Conservation (phyloP, 202 grass and related monocot species). For the Cymbopogon flexuosus region DNA sequence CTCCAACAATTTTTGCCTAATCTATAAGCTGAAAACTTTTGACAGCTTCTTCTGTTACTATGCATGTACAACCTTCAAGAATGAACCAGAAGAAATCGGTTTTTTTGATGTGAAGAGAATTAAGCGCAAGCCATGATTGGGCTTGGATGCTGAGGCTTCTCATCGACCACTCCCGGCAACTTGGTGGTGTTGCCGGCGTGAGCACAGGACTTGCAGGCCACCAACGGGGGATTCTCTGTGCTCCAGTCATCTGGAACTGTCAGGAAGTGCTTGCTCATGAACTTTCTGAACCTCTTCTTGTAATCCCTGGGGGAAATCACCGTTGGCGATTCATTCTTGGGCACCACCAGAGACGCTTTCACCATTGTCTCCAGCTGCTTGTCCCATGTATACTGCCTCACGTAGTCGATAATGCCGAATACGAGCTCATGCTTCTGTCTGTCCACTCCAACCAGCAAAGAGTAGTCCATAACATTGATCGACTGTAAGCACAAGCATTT, state of each 20-base stretch:
- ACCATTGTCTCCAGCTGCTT: constrained; percentile 71
- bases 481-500: constrained; percentile 36
- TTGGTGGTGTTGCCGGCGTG: constrained; percentile 17
- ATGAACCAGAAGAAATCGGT: constrained; percentile 3
- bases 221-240: neutral
- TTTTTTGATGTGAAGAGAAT: neutral
- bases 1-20: neutral
- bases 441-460: constrained; percentile 56
- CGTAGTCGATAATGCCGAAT: constrained; percentile 64
- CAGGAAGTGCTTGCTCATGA: constrained; percentile 54
- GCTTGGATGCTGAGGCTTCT: constrained; percentile 15
- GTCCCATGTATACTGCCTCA: constrained; percentile 63
- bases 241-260: constrained; percentile 57
- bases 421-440: constrained; percentile 42
- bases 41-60: neutral
- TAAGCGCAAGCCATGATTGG: constrained; percentile 14
- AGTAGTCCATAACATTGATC: constrained; percentile 68
- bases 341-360: constrained; percentile 48
- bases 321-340: constrained; percentile 45
- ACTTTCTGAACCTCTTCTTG: constrained; percentile 67
- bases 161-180: neutral
- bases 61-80: neutral
- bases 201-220: constrained; percentile 38
- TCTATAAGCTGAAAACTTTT: neutral
- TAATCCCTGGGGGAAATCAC: constrained; percentile 59